Percentiles rank a stretch among this genome's conserved stretches.
Evolutionary conservation across 768 basidiomycete genomes (phyloP).

Genomic region (Pisolithus microcarpus): DNA sequence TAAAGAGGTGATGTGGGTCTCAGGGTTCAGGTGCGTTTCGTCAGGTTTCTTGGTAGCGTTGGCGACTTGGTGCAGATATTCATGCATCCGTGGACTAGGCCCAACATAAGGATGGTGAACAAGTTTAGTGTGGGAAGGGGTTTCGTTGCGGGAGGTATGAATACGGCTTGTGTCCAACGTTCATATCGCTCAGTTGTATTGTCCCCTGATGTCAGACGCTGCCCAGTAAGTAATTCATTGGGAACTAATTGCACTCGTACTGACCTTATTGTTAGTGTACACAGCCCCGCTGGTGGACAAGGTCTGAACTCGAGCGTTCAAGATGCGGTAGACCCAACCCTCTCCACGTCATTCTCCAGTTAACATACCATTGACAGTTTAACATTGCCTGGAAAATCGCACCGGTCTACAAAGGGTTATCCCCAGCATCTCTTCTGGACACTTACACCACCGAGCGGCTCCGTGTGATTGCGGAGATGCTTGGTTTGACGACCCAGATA

Average conservation of each 20-base stretch:
- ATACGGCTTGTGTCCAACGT: too few relatives aligned
- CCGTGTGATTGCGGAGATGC: constrained; percentile 35
- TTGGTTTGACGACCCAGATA: constrained; percentile 25
- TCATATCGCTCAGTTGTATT: too few relatives aligned
- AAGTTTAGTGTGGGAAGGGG: background rate
- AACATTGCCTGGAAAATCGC: constrained; percentile 40
- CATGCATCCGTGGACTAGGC: background rate
- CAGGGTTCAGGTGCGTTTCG: constrained; percentile 22
- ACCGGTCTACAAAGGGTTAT: constrained; percentile 16
- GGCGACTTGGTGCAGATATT: too few relatives aligned
- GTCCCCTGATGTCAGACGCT: too few relatives aligned
- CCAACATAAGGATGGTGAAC: constrained; percentile 13
- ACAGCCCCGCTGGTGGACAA: constrained; percentile 38
- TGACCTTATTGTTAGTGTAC: constrained; percentile 15
- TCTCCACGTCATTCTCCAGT: too few relatives aligned
- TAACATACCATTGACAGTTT: constrained; percentile 14
- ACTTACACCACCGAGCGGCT: constrained; percentile 35
- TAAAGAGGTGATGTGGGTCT: constrained; percentile 17
- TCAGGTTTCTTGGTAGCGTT: background rate
- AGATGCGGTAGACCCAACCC: constrained; percentile 1
- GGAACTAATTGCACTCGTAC: background rate
- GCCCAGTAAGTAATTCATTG: background rate
- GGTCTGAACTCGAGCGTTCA: constrained; percentile 11
- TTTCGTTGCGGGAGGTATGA: too few relatives aligned
- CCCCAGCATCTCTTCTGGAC: constrained; percentile 23